phyloP scores from a whole-genome alignment of 345 rosid genomes.

The Eucalyptus marginata region DNA sequence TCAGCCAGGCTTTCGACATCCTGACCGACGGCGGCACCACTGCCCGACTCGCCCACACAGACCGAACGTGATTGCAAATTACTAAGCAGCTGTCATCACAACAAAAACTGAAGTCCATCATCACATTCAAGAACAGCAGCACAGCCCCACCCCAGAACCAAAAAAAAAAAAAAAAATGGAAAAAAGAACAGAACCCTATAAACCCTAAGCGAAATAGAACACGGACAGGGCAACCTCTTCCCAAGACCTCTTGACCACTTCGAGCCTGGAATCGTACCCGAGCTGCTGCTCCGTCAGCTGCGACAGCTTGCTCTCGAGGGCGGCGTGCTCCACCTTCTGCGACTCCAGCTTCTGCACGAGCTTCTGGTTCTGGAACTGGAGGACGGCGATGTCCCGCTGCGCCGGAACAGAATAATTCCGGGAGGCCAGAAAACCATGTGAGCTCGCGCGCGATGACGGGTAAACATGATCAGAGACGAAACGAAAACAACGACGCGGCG shows the following conservation, averaged over 20 bases:
- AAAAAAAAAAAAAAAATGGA: not conserved
- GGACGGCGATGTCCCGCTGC: constrained; percentile 70
- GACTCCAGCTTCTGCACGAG: constrained; percentile 72
- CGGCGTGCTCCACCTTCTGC: constrained; percentile 63
- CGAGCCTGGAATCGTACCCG: constrained; percentile 43
- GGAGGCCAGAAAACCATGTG: not conserved
- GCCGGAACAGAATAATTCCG: not conserved
- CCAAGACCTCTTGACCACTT: constrained; percentile 61
- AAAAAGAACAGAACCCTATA: not conserved
- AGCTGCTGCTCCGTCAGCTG: constrained; percentile 45
- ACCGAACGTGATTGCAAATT: constrained; percentile 52
- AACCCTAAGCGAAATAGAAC: not conserved
- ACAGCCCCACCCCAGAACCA: not conserved
- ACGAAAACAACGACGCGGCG: not conserved
- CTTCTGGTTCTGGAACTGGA: constrained; percentile 87
- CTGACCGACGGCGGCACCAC: not conserved
- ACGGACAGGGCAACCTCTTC: constrained; percentile 31
- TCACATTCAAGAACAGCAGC: not conserved
- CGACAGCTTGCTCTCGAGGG: constrained; percentile 48
- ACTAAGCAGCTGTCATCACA: constrained; percentile 35
- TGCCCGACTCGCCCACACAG: constrained; percentile 25
- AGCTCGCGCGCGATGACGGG: not conserved
- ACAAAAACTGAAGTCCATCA: not conserved
- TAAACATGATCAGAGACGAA: not conserved
- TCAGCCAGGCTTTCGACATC: not conserved